Evolutionary conservation across 192 early-diverging fungal genomes (phyloP).

Genomic region (Backusella macrospora): DNA sequence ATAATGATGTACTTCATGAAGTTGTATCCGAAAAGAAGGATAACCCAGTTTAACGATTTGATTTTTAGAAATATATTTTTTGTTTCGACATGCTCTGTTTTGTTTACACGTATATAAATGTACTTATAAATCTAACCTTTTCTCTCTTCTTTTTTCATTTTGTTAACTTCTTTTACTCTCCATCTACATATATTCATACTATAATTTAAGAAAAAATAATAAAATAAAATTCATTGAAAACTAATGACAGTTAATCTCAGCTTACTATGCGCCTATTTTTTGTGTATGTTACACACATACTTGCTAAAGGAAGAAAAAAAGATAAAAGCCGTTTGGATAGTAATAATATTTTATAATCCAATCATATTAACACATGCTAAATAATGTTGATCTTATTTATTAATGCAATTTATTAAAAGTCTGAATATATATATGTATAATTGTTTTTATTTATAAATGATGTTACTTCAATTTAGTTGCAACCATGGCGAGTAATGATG

Average conservation of each 20-base stretch:
- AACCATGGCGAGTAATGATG: constrained; percentile 8
- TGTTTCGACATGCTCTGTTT: constrained; percentile 2
- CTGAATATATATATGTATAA: neutral
- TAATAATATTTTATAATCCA: neutral
- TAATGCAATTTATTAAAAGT: neutral
- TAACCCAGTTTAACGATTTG: neutral
- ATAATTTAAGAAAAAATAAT: neutral
- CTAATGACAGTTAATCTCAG: constrained; percentile 1
- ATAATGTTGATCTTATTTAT: constrained; percentile 6
- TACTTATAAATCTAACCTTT: neutral
- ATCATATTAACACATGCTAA: constrained; percentile 6
- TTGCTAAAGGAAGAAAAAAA: neutral
- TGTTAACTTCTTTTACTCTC: neutral
- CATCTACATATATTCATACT: constrained; percentile 7
- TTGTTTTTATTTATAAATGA: neutral
- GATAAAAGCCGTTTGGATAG: neutral
- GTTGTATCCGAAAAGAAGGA: constrained; percentile 3
- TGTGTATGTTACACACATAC: neutral
- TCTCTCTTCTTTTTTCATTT: neutral
- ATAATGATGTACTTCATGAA: neutral
- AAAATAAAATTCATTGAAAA: neutral
- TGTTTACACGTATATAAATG: constrained; percentile 5
- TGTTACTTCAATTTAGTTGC: constrained; percentile 7
- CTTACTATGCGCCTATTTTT: neutral
- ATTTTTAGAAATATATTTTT: neutral